These are phyloP conservation scores for Neurospora sp. DNA, from an alignment of 495 filamentous ascomycete species.

Conservation along the genomic window DNA sequence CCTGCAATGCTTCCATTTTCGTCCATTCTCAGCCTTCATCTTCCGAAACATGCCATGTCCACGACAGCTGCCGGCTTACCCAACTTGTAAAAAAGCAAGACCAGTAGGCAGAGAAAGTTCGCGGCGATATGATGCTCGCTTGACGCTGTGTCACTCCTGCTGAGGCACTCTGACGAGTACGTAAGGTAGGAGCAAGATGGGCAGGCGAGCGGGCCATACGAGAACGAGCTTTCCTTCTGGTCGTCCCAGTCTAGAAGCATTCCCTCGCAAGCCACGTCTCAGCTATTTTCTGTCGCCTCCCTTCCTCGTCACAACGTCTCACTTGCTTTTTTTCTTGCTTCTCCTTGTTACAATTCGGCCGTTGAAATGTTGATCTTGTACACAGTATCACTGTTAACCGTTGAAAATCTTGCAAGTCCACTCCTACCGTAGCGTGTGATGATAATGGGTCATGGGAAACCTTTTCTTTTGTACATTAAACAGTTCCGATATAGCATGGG, in stretches of 20 bases:
- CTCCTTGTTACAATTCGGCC: background rate
- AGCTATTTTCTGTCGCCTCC: background rate
- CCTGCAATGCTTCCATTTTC: background rate
- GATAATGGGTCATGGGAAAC: background rate
- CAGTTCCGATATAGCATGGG: background rate
- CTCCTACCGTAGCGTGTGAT: background rate
- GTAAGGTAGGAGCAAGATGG: background rate
- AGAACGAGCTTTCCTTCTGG: background rate
- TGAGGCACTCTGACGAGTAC: background rate
- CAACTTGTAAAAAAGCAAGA: background rate
- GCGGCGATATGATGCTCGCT: background rate
- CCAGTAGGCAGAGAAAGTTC: background rate
- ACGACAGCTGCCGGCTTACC: background rate
- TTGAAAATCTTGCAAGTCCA: background rate
- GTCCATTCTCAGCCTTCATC: background rate
- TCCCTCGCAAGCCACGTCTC: background rate
- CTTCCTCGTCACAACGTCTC: background rate
- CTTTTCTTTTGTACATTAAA: background rate
- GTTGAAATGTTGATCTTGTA: background rate
- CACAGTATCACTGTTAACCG: background rate
- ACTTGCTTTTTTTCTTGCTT: background rate
- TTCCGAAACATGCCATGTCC: background rate
- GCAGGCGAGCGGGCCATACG: background rate
- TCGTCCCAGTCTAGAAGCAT: background rate
- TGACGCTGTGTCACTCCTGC: background rate